A percentile compares a stretch with the other conserved stretches of the same genome.
phyloP scores from a whole-genome alignment of 306 rosid species.

The Medicago truncatula region MtrunA17r5.0-ANR NC_053046.1:825501-826000 shows the following conservation, averaged over 20 bases:
- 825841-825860: slow-evolving; percentile 55
- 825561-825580: slow-evolving; percentile 29
- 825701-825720: slow-evolving; percentile 29
- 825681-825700: background rate
- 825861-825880: slow-evolving; percentile 34
- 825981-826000: too few species aligned
- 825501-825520: background rate
- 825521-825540: background rate
- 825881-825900: slow-evolving; percentile 51
- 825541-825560: slow-evolving; percentile 19
- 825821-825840: slow-evolving; percentile 61
- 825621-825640: slow-evolving; percentile 10
- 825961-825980: too few species aligned
- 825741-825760: background rate
- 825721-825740: slow-evolving; percentile 10
- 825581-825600: slow-evolving; percentile 31
- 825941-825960: too few species aligned
- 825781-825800: background rate
- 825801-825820: slow-evolving; percentile 36
- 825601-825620: slow-evolving; percentile 18
- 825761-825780: background rate
- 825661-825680: slow-evolving; percentile 4
- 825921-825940: background rate
- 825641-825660: slow-evolving; percentile 40
- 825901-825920: background rate